phyloP scores from a whole-genome alignment of 345 rosid genomes.

The Pistacia integerrima region DNA sequence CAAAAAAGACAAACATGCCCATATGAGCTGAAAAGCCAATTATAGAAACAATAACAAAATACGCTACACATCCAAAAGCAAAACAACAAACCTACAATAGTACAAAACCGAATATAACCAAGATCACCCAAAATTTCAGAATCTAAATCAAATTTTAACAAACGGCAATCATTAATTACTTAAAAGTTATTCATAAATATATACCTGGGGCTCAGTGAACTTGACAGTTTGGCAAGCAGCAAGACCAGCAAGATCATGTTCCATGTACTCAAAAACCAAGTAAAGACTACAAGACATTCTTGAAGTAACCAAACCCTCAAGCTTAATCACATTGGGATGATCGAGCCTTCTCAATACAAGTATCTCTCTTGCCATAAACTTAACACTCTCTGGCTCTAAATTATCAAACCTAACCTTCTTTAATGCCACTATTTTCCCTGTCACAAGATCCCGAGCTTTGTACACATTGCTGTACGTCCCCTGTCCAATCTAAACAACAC shows the following conservation, averaged over 20 bases:
- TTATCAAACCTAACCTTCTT: conserved; percentile 95
- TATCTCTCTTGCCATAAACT: conserved; percentile 97
- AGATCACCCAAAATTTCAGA: conserved; percentile 15
- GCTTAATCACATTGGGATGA: conserved; percentile 89
- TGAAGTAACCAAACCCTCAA: conserved; percentile 86
- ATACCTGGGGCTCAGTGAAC: conserved; percentile 89
- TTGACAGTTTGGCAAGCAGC: conserved; percentile 68
- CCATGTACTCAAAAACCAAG: conserved; percentile 92
- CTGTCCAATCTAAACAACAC: conserved; percentile 72
- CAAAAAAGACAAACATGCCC: conserved; percentile 24
- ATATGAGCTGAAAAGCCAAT: conserved; percentile 20
- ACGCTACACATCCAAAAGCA: conserved; percentile 24
- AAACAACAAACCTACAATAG: conserved; percentile 26
- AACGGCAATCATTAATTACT: not conserved
- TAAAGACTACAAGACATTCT: conserved; percentile 88
- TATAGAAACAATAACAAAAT: conserved; percentile 24
- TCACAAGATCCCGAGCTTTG: conserved; percentile 77
- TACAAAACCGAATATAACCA: conserved; percentile 19
- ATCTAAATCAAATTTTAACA: conserved; percentile 12
- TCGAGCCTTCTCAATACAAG: conserved; percentile 67
- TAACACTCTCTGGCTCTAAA: conserved; percentile 89
- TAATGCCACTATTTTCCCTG: conserved; percentile 88
- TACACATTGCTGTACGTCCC: conserved; percentile 96
- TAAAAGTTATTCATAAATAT: not conserved
- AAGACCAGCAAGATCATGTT: conserved; percentile 91